Conservation (phyloP, 805 yeast species). For the Saccharomycopsis synnaedendra region DNA sequence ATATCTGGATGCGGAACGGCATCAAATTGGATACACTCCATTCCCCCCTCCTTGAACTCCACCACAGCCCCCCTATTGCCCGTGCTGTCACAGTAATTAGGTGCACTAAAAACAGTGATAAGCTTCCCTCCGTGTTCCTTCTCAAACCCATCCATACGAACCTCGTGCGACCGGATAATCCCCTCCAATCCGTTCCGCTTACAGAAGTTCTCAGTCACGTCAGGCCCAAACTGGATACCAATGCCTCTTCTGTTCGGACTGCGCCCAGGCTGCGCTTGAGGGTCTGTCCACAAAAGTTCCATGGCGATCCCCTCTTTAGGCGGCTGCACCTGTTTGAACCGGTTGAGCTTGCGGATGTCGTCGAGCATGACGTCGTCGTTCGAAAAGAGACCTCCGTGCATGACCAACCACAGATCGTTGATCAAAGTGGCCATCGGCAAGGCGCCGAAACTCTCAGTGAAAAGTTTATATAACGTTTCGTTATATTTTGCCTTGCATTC, state of each 20-base stretch:
- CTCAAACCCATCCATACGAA: conserved; percentile 83
- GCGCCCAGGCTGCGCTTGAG: conserved; percentile 68
- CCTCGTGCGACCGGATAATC: conserved; percentile 90
- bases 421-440: conserved; percentile 80
- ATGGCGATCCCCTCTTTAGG: conserved; percentile 86
- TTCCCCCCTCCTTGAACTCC: conserved; percentile 43
- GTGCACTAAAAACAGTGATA: conserved; percentile 95
- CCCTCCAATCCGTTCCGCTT: conserved; percentile 60
- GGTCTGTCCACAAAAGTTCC: conserved; percentile 98
- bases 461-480: conserved; percentile 67
- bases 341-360: conserved; percentile 60
- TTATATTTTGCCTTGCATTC: conserved; percentile 89
- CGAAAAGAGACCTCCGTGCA: conserved; percentile 94
- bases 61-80: conserved; percentile 89
- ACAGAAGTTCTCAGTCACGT: conserved; percentile 74
- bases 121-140: conserved; percentile 78
- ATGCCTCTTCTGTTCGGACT: conserved; percentile 89
- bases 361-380: conserved; percentile 58
- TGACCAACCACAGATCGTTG: conserved; percentile 67
- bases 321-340: conserved; percentile 68
- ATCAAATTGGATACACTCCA: conserved; percentile 49
- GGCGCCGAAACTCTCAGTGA: conserved; percentile 75
- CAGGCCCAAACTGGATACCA: conserved; percentile 96
- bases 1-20: conserved; percentile 88
- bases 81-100: conserved; percentile 89